Evolutionary conservation across 2,329 filamentous ascomycete species (phyloP), one percentile per base, ranked within the genome.

Genomic region (Fusarium sublunatum): DNA sequence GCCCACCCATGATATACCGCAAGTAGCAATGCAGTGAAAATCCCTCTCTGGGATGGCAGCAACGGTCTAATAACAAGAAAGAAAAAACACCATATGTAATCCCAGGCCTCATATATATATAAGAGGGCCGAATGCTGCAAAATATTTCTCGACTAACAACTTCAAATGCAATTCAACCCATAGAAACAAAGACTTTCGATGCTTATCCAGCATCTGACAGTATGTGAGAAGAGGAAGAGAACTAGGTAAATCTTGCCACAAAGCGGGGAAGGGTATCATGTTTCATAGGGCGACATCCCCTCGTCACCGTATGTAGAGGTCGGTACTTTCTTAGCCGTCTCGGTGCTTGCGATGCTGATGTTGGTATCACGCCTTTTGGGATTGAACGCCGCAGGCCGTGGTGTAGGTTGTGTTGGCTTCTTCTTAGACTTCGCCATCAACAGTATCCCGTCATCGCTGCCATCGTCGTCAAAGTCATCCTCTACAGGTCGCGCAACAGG

Each of bases 291-390:
- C 26, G 65, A 68, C 63, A 44, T 60, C 55, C 64, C 61, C 59
- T 74, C 72, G 61, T 74, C 76, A 58, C 74, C 74, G 58, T 77
- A 72, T 45, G 78, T 68, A 35, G 76, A 62, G 15, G 61, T 53
- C 13, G 61, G 56, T 28, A 86, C 71, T 71, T 86, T 87, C 76
- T 87, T 88, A 35, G 86, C 86, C 39, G 86, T 89, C 66, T 88
- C 86, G 2, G 84, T 87, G 70, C 86, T 88, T 29, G 82, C 83
- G 26, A 85, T 83, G 64, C 84, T 87, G 2, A 83, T 83, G 65
- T 87, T 86, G 50, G 86, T 88, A 64, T 86, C 84, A 29, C 86
- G 81, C 53, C 86, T 79, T 58, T 76, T 77, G 3, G 80, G 75
- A 41, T 75, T 76, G 47, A 77, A 77, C 28, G 73, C 75, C 12